Percentiles rank a stretch among this genome's conserved stretches.
phyloP scores from a whole-genome alignment of 2,329 filamentous ascomycete species.

The Cordyceps cateniannulata region DNA sequence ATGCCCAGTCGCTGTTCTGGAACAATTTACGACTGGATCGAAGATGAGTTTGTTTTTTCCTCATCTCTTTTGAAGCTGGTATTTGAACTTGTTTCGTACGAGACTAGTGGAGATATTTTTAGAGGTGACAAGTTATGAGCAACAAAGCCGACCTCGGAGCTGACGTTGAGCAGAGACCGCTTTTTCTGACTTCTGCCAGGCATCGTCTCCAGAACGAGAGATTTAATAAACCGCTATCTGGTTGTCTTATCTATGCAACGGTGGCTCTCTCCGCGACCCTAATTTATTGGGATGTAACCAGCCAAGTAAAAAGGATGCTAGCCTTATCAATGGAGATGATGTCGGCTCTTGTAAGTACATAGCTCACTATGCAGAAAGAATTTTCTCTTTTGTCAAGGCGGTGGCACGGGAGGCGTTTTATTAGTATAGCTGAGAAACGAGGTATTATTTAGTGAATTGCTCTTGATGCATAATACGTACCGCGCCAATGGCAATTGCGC shows the following conservation, averaged over 20 bases:
- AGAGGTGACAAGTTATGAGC: neutral
- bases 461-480: neutral
- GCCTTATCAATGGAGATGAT: constrained; percentile 1
- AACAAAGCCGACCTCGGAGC: constrained; percentile 10
- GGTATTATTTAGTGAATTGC: neutral
- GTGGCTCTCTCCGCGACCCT: constrained; percentile 7
- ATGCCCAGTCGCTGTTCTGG: neutral
- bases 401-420: neutral
- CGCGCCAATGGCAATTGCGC: constrained; percentile 7
- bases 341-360: neutral
- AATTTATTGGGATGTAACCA: neutral
- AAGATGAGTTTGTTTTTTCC: neutral
- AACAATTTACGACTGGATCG: neutral
- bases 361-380: neutral
- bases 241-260: constrained; percentile 11
- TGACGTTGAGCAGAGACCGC: neutral
- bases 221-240: constrained; percentile 12
- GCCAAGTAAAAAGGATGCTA: neutral
- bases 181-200: neutral
- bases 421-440: neutral
- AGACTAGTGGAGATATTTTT: neutral
- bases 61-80: neutral
- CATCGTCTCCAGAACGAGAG: constrained; percentile 4
- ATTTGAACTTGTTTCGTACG: neutral
- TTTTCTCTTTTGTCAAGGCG: neutral